These are phyloP conservation scores for Achaetomiella virescens DNA, from an alignment of 495 filamentous ascomycete genomes.

Conservation along the genomic window DNA sequence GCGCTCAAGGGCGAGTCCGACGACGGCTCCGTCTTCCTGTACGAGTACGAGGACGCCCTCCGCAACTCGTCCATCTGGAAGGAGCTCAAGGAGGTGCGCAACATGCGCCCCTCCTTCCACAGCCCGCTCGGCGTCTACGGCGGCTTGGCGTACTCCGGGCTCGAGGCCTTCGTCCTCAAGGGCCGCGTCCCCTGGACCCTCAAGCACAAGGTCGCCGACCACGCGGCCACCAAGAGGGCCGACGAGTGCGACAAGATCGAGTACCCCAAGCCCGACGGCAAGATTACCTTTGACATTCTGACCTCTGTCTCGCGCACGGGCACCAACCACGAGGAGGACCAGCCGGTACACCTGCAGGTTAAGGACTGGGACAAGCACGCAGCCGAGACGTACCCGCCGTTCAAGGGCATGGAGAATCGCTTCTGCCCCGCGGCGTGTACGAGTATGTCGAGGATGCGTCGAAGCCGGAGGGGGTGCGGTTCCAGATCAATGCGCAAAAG, in stretches of 20 bases:
- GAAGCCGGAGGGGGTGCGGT: slow-evolving; percentile 77
- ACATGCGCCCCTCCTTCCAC: slow-evolving; percentile 95
- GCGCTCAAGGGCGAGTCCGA: slow-evolving; percentile 55
- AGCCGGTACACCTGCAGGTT: slow-evolving; percentile 92
- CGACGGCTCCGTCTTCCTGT: slow-evolving; percentile 77
- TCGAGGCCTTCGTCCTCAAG: slow-evolving; percentile 83
- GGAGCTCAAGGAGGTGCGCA: slow-evolving; percentile 90
- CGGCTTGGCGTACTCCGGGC: slow-evolving; percentile 85
- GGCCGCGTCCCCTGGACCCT: slow-evolving; percentile 90
- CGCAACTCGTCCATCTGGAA: slow-evolving; percentile 84
- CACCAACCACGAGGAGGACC: slow-evolving; percentile 98
- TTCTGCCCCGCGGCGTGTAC: slow-evolving; percentile 99
- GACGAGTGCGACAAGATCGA: slow-evolving; percentile 81
- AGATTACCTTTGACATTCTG: slow-evolving; percentile 91
- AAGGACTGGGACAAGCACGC: slow-evolving; percentile 90
- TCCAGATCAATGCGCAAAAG: slow-evolving; percentile 98
- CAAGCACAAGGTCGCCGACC: slow-evolving; percentile 68
- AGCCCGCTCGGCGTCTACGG: slow-evolving; percentile 75
- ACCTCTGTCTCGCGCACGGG: slow-evolving; percentile 90
- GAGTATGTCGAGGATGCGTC: slow-evolving; percentile 91
- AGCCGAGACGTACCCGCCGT: slow-evolving; percentile 72
- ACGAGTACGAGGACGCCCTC: slow-evolving; percentile 89
- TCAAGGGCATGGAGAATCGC: slow-evolving; percentile 91
- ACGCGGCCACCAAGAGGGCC: slow-evolving; percentile 72
- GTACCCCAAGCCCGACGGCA: slow-evolving; percentile 92